Base-by-base conservation (phyloP, 2,329 filamentous ascomycete genomes). In the Phyllachora maydis region DNA sequence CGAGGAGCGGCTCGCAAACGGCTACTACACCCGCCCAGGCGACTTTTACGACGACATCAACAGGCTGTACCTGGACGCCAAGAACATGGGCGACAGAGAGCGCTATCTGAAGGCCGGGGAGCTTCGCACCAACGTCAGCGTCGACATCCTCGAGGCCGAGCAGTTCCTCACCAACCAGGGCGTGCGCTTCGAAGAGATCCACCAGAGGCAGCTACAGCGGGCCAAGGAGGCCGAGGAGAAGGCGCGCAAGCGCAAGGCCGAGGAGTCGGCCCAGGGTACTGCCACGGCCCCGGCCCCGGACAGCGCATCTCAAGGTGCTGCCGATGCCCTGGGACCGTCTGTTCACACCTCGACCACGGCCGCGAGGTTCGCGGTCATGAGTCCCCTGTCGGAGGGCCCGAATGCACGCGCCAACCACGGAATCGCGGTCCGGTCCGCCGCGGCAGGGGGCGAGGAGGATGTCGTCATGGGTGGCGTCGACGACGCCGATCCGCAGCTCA, bases 1-100 rank as follows among this genome's bases (percentile, higher is more conserved):
- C 25, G 88, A 98, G 50, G 82, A 92, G 43, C 72, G 88, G n/a
- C 56, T 98, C 16, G 90, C 82, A 4, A 95, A 98, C 43, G 88
- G 88, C 4, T 98, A 81, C 48, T 98, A 98, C 47, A 79, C 82
- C 35, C 69, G 83, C 8, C 79, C 83, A 0, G 73, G 73, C 36
- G 85, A 93, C 42, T 98, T 93, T 41, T 50, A 91, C 23, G 70
- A 71, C 19, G 88, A 98, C 42, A 78, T 95, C 37, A 78, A 74
- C 42, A 66, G 72, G 17, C 54, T 98, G 4, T 73, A 74, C 12
- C 85, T 79, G 42, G 88, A 98, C 48, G 72, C 83, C 8, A 77
- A 71, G 41, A 71, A 69, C 8, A 64, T 71, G 28, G 78, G 75
- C n/a, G 85, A 95, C 37, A 69, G 72, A 35, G 76, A 91, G 31